Evolutionary conservation across 441 rosid genomes (phyloP).

Genomic region (Iberis amara): DNA sequence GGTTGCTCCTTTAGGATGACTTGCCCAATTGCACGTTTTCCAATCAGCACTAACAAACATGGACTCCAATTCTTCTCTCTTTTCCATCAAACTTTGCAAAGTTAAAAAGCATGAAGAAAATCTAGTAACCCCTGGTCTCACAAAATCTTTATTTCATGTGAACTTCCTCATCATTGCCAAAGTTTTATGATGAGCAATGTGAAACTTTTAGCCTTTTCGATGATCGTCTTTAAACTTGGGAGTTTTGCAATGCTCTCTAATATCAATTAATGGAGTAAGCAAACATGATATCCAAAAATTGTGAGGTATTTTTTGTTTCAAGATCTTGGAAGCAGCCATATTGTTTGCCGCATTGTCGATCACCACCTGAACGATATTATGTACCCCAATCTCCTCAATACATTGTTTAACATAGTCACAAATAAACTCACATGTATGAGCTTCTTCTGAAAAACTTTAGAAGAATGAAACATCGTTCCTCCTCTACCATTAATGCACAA

Average conservation of each 20-base stretch:
- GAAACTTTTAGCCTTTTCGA: background rate
- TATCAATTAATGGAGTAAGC: background rate
- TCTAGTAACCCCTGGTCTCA: conserved; percentile 3
- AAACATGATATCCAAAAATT: background rate
- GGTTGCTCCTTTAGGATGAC: background rate
- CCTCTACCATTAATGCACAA: background rate
- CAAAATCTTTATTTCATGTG: background rate
- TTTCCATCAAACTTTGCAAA: conserved; percentile 6
- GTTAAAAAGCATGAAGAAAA: background rate
- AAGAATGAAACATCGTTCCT: background rate
- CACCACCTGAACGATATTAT: conserved; percentile 8
- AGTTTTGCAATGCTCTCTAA: background rate
- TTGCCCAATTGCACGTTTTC: background rate
- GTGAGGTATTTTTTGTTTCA: background rate
- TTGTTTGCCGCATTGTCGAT: conserved; percentile 3
- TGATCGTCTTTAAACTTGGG: background rate
- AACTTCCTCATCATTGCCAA: conserved; percentile 4
- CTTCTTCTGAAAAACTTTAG: background rate
- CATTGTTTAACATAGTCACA: conserved; percentile 3
- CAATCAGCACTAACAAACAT: conserved; percentile 1
- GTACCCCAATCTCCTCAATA: background rate
- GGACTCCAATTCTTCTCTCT: background rate
- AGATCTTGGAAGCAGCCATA: background rate
- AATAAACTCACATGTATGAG: conserved; percentile 1
- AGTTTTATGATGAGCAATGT: background rate